Conservation (phyloP, 163 green algal species). For the Coccomyxa subellipsoidea region DNA sequence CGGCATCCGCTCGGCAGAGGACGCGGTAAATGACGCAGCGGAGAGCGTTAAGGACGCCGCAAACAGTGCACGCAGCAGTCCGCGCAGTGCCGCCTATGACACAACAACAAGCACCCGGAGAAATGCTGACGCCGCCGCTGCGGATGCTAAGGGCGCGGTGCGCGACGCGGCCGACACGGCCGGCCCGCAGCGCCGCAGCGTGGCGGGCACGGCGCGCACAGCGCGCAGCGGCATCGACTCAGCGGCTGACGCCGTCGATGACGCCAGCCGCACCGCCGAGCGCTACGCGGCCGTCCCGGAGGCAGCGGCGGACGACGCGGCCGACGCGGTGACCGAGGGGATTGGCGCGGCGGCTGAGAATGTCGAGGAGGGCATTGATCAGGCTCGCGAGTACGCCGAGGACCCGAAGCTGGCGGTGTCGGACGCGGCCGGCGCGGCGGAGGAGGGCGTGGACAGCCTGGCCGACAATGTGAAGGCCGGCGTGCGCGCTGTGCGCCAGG, state of each 20-base stretch:
- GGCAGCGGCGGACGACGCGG: neutral
- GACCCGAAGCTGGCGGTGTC: neutral
- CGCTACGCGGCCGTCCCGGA: neutral
- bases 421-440: neutral
- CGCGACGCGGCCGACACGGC: neutral
- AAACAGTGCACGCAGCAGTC: neutral
- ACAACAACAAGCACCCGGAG: neutral
- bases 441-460: neutral
- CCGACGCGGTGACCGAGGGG: neutral
- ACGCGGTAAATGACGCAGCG: neutral
- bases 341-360: constrained; percentile 7
- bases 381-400: neutral
- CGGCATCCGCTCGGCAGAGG: neutral
- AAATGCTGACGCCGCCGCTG: neutral
- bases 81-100: neutral
- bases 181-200: neutral
- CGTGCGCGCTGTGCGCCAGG: neutral
- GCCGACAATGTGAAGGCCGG: neutral
- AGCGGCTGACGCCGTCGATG: neutral
- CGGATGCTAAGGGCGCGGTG: neutral
- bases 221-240: neutral
- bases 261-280: neutral
- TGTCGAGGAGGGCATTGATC: neutral
- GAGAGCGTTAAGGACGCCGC: neutral
- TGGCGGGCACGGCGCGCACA: neutral